These are phyloP conservation scores for Fraxinus quadrangulata DNA, from an alignment of 257 asterid species.

Conservation along the genomic window DNA sequence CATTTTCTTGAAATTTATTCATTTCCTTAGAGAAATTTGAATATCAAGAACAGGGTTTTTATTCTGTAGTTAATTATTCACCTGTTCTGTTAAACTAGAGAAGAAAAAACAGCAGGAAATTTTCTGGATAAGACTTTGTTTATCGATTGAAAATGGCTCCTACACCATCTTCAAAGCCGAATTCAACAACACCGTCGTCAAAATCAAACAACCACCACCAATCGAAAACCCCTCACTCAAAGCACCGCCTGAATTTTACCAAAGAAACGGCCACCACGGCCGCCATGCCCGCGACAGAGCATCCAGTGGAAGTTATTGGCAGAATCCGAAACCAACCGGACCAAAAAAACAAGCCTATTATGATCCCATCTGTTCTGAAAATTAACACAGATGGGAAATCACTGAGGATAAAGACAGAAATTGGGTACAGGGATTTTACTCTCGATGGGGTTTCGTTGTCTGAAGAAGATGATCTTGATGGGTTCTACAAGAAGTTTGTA, in stretches of 20 bases:
- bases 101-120: background rate
- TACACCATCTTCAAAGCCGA: slow-evolving; percentile 61
- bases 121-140: background rate
- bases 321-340: slow-evolving; percentile 80
- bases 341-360: slow-evolving; percentile 36
- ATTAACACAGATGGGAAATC: slow-evolving; percentile 54
- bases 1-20: slow-evolving; percentile 3
- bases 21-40: background rate
- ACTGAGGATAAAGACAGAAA: slow-evolving; percentile 67
- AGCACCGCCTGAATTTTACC: slow-evolving; percentile 55
- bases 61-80: slow-evolving; percentile 16
- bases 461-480: slow-evolving; percentile 74
- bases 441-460: slow-evolving; percentile 85
- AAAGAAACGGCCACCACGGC: slow-evolving; percentile 37
- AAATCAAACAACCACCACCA: slow-evolving; percentile 41
- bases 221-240: slow-evolving; percentile 65
- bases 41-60: background rate
- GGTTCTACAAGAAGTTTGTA: slow-evolving; percentile 71
- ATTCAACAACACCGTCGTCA: slow-evolving; percentile 38
- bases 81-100: background rate
- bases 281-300: slow-evolving; percentile 54
- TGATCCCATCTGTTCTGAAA: slow-evolving; percentile 47
- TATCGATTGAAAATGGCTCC: slow-evolving; percentile 44
- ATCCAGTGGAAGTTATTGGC: slow-evolving; percentile 90
- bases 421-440: slow-evolving; percentile 77